These are phyloP conservation scores for Dissophora ornata DNA, from an alignment of 192 early-diverging fungal genomes.

Conservation along the genomic window DNA sequence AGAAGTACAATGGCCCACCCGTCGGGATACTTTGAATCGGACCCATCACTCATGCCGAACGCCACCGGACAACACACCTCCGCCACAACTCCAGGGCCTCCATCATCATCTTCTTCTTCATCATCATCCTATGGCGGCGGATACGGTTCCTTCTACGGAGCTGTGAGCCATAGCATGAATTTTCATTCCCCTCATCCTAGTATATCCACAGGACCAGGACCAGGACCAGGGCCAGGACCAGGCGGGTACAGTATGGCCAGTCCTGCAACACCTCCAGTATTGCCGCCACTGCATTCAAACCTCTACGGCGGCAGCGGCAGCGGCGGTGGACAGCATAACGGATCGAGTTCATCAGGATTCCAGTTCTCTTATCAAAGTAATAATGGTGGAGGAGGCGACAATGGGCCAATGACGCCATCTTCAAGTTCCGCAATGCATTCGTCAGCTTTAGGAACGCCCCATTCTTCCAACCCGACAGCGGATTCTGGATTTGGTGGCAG, in stretches of 20 bases:
- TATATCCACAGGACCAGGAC: too few species aligned
- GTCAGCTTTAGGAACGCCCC: constrained; percentile 25
- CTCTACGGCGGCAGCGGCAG: neutral
- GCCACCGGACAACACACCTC: constrained; percentile 18
- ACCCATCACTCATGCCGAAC: constrained; percentile 4
- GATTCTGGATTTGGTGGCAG: constrained; percentile 1
- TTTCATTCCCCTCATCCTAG: neutral
- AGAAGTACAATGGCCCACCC: constrained; percentile 32
- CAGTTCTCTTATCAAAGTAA: constrained; percentile 22
- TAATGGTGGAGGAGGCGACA: neutral
- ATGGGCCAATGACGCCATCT: neutral
- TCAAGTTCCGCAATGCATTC: constrained; percentile 2
- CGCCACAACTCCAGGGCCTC: neutral
- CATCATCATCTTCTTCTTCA: constrained; percentile 3
- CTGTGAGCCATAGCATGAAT: constrained; percentile 33
- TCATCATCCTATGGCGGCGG: constrained; percentile 25
- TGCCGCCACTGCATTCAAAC: constrained; percentile 41
- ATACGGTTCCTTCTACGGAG: constrained; percentile 29
- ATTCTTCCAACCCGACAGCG: constrained; percentile 7
- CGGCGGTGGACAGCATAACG: neutral
- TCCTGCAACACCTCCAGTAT: constrained; percentile 35
- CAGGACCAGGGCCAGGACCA: neutral
- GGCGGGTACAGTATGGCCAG: neutral
- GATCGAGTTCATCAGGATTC: constrained; percentile 2
- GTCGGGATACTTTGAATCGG: constrained; percentile 31